Evolutionary conservation across 768 basidiomycete genomes (phyloP), one percentile per base, ranked within the genome.

Genomic region (Suillus subaureus): DNA sequence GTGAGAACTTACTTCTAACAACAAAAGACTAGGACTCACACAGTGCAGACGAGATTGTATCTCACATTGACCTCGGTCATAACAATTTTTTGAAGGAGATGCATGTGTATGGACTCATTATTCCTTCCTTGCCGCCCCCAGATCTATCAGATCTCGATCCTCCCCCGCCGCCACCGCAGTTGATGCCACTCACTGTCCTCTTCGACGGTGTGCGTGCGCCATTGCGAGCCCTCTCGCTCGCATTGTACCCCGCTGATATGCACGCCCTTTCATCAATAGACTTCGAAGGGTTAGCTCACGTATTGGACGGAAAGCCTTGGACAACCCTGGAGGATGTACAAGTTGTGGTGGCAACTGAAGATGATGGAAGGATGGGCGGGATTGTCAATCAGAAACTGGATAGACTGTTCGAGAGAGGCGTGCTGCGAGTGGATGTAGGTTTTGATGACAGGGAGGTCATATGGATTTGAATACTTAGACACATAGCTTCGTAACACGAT

Each of bases 61-160:
- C 61, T 28, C 72, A 77, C 31, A 70, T 78, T 39, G 64, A 70
- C 21, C 75, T 77, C 21, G 64, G 71, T 0, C 63, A 68, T 21
- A 78, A 75, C 57, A 68, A 61, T 33, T 66, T 61, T 52, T 67
- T 77, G 33, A 70, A 70, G 58, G 77, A 75, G 62, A 65, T 75
- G 47, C 77, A 78, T 63, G 68, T 77, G 33, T 78, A 78, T 63
- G 75, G 74, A 7, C 73, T 77, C 12, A 70, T 77, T 16, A 69
- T 78, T 54, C 75, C 73, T 23, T 73, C 76, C 35, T 75, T 73
- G 49, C 72, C 76, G 7, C 73, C 63, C 2, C 56, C 40, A 23
- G 71, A 74, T 61, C 70, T 71, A 35, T 73, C 70, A n/a, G 71
- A 62, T 5, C 64, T 69, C 31, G 68, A 66, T 6, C 57, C 64